A percentile compares a stretch with the other conserved stretches of the same genome.
These are phyloP conservation scores for Potentilla sterilis DNA, from an alignment of 306 rosid genomes.

Conservation along the genomic window DNA sequence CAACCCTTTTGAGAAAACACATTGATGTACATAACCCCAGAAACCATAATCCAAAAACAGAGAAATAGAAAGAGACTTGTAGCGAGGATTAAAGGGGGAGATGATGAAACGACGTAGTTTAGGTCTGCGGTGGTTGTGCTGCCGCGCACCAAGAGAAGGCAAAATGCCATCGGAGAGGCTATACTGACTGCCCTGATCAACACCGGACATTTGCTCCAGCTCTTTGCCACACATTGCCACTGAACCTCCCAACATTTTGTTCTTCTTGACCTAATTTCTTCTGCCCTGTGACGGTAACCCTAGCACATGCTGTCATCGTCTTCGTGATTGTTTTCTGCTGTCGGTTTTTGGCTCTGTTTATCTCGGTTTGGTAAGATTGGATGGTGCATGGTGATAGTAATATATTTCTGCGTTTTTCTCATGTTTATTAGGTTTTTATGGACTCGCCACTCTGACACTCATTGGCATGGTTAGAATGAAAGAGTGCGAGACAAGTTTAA, in stretches of 20 bases:
- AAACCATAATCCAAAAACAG: neutral
- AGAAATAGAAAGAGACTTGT: constrained; percentile 38
- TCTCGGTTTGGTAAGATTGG: neutral
- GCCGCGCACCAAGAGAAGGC: constrained; percentile 55
- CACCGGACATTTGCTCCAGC: constrained; percentile 22
- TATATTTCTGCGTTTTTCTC: neutral
- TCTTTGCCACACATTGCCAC: constrained; percentile 8
- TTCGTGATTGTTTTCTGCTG: neutral
- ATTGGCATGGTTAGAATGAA: neutral
- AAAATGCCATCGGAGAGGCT: constrained; percentile 55
- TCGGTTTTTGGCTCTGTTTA: neutral
- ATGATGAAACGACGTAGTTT: constrained; percentile 32
- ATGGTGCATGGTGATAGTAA: neutral
- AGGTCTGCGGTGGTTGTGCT: constrained; percentile 15
- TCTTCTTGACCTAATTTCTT: neutral
- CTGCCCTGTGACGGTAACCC: neutral
- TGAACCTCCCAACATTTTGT: constrained; percentile 8
- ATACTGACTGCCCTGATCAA: constrained; percentile 57
- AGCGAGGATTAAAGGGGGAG: constrained; percentile 43
- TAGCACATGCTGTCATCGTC: neutral
- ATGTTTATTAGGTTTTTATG: neutral
- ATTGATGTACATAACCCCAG: neutral
- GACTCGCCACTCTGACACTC: neutral
- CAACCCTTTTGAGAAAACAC: neutral
- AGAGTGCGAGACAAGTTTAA: neutral